phyloP scores from a whole-genome alignment of 176 grass and related monocot genomes.

The Phoenix roebelenii region DNA sequence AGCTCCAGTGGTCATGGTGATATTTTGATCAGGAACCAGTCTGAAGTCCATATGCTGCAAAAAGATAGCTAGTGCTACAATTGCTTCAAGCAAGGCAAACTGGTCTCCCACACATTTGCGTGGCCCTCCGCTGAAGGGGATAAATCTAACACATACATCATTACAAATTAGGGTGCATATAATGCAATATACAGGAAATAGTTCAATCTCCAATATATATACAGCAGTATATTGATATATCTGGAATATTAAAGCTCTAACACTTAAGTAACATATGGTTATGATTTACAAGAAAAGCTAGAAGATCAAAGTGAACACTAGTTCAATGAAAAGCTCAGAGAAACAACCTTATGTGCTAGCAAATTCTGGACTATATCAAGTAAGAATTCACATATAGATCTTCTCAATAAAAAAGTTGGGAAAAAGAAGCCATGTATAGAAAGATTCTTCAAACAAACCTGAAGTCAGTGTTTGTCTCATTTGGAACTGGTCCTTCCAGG shows the following conservation, averaged over 20 bases:
- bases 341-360: no score
- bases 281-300: no score
- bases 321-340: no score
- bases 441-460: slow-evolving; percentile 32
- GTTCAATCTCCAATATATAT: no score
- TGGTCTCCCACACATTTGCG: slow-evolving; percentile 99
- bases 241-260: no score
- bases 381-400: no score
- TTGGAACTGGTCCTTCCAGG: slow-evolving; percentile 83
- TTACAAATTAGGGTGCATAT: no score
- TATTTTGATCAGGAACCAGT: slow-evolving; percentile 85
- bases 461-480: slow-evolving; percentile 90
- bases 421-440: neutral
- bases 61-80: slow-evolving; percentile 76
- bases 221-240: no score
- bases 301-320: no score
- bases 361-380: no score
- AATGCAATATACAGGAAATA: no score
- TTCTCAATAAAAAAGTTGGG: neutral
- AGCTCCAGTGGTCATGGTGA: slow-evolving; percentile 94
- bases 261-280: no score
- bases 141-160: slow-evolving; percentile 41
- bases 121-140: slow-evolving; percentile 94
- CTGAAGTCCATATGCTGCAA: slow-evolving; percentile 66
- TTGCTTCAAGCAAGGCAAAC: slow-evolving; percentile 91